Evolutionary conservation across 1,139 yeast genomes (phyloP), one percentile per base, ranked within the genome.

Genomic region (Suhomyces taliae): DNA sequence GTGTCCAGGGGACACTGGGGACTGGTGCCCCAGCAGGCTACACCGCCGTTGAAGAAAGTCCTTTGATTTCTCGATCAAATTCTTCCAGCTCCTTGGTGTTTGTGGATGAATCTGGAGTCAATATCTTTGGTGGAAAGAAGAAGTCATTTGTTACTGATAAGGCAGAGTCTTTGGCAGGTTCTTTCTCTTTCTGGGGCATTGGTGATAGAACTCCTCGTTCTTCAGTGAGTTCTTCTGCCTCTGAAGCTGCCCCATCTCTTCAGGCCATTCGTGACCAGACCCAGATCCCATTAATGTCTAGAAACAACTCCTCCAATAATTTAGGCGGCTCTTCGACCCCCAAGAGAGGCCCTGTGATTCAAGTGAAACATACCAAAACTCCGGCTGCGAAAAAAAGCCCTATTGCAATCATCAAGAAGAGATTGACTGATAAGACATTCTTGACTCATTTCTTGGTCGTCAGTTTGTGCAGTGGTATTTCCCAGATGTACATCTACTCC

Each of bases 401-500:
- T 3, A 53, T 61, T 41, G 58, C 56, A 33, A 59, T 66, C 10
- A 58, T 71, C 26, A 62, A 53, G 33, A 49, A 56, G 10, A 51
- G 72, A 14, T 45, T 72, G 1, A 50, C 59, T 10, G 58, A 64
- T 48, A 65, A 54, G 41, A 50, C 57, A 2, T 74, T 69, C 46
- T 56, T 72, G 35, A 59, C 61, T 4, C 78, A 74, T 51, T 71
- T 62, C 46, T 44, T 66, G n/a, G 64, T 70, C 12, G 66, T 72
- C 12, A 61, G 76, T 3, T 54, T 74, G 19, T 53, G 65, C 19
- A 63, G 72, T 41, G 79, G 79, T 0, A 59, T 68, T 27, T 68
- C 76, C 33, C 79, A 74, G 53, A 72, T 69, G 64, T 75, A 75
- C 49, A 74, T 75, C 39, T 75, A 66, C 52, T 65, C 74, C 0